Evolutionary conservation across 495 filamentous ascomycete genomes (phyloP).

Genomic region (Achaetomiella virescens): DNA sequence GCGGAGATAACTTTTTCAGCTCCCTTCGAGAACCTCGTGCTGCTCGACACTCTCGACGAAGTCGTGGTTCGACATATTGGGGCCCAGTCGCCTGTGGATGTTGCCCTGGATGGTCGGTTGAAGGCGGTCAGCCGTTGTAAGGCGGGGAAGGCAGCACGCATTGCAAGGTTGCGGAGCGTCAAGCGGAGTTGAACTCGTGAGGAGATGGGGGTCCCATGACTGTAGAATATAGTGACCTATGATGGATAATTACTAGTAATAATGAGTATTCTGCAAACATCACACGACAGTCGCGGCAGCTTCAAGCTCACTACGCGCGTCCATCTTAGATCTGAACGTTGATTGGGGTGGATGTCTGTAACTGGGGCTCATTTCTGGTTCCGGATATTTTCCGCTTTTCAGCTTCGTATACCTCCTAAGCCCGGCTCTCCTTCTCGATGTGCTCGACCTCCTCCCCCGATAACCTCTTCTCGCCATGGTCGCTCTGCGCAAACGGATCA

Average conservation of each 20-base stretch:
- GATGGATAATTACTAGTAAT: too few relatives aligned
- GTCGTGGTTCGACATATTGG: slow-evolving; percentile 44
- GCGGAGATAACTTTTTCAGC: slow-evolving; percentile 50
- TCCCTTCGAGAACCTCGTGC: slow-evolving; percentile 30
- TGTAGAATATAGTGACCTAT: too few relatives aligned
- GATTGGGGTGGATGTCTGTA: too few relatives aligned
- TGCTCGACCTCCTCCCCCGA: not conserved
- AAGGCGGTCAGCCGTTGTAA: slow-evolving; percentile 13
- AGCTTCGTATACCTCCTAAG: too few relatives aligned
- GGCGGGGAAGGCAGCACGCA: not conserved
- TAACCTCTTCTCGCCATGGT: not conserved
- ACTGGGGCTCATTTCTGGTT: too few relatives aligned
- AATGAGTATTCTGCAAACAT: too few relatives aligned
- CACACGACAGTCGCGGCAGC: too few relatives aligned
- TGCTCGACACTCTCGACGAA: slow-evolving; percentile 47
- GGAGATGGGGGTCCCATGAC: too few relatives aligned
- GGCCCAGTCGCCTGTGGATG: slow-evolving; percentile 39
- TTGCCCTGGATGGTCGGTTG: slow-evolving; percentile 46
- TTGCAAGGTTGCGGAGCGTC: not conserved
- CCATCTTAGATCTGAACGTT: too few relatives aligned
- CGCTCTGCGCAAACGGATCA: slow-evolving; percentile 22
- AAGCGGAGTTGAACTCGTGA: not conserved
- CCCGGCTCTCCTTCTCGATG: not conserved
- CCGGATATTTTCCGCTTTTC: too few relatives aligned
- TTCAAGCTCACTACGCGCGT: too few relatives aligned